These are phyloP conservation scores for Backusella luteola DNA, from an alignment of 192 early-diverging fungal species.

Conservation along the genomic window DNA sequence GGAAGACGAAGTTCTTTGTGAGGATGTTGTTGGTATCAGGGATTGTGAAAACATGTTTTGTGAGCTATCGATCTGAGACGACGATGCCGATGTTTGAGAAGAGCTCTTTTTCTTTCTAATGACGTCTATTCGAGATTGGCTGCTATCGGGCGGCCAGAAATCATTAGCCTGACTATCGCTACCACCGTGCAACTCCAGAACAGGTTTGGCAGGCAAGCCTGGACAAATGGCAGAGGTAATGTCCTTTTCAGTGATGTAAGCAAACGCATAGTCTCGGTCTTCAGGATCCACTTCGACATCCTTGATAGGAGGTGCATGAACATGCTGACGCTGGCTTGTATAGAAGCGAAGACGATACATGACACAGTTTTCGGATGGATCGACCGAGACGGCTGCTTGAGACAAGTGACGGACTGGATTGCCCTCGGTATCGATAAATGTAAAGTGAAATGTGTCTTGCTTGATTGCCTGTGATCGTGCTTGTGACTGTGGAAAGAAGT, in stretches of 20 bases:
- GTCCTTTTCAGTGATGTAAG: conserved; percentile 5
- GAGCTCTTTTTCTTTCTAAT: background rate
- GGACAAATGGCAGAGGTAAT: background rate
- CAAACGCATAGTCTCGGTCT: background rate
- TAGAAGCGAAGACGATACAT: conserved; percentile 2
- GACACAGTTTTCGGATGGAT: conserved; percentile 1
- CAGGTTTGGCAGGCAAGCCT: background rate
- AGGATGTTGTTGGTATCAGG: background rate
- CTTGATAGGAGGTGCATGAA: background rate
- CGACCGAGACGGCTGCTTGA: conserved; percentile 13
- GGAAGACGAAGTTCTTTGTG: background rate
- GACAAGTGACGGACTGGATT: background rate
- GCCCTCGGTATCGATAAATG: conserved; percentile 16
- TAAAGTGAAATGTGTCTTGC: conserved; percentile 11
- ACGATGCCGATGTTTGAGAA: background rate
- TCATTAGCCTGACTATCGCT: background rate
- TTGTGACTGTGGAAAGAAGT: background rate
- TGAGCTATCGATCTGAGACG: background rate
- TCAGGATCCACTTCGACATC: background rate
- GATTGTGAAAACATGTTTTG: background rate
- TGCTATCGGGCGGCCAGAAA: background rate
- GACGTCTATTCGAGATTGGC: background rate
- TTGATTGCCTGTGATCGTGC: background rate
- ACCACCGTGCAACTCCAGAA: background rate
- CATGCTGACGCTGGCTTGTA: background rate